Evolutionary conservation across 108 stramenopile species (phyloP).

Genomic region (Discostella pseudostelligera): DNA sequence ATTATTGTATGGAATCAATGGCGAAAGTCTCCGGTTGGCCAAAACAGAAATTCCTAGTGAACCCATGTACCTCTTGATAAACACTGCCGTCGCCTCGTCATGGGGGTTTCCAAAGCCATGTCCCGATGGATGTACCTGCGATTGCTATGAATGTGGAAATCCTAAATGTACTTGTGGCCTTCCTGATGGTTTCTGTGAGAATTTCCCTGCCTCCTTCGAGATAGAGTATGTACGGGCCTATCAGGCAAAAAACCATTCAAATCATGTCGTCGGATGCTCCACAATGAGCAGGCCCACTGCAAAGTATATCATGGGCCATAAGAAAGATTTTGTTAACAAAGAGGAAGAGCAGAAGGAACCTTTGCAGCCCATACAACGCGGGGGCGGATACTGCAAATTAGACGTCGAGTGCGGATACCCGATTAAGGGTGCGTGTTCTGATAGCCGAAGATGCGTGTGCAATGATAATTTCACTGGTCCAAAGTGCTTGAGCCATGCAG

Average conservation of each 20-base stretch:
- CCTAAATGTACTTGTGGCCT: slow-evolving; percentile 84
- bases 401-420: slow-evolving; percentile 57
- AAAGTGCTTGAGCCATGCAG: slow-evolving; percentile 66
- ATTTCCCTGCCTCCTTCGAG: slow-evolving; percentile 86
- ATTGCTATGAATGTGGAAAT: slow-evolving; percentile 85
- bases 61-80: slow-evolving; percentile 89
- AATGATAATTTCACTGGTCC: slow-evolving; percentile 64
- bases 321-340: slow-evolving; percentile 67
- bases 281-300: slow-evolving; percentile 76
- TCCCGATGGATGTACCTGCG: slow-evolving; percentile 74
- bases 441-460: slow-evolving; percentile 57
- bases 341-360: slow-evolving; percentile 63
- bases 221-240: slow-evolving; percentile 89
- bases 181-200: slow-evolving; percentile 84
- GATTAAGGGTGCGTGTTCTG: slow-evolving; percentile 49
- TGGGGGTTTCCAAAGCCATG: slow-evolving; percentile 88
- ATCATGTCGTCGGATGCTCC: slow-evolving; percentile 81
- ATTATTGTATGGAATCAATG: slow-evolving; percentile 66
- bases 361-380: slow-evolving; percentile 54
- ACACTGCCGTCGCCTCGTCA: slow-evolving; percentile 77
- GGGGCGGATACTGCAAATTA: slow-evolving; percentile 59
- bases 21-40: slow-evolving; percentile 60
- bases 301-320: slow-evolving; percentile 82
- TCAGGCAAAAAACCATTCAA: slow-evolving; percentile 74
- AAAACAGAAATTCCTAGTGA: slow-evolving; percentile 82